Evolutionary conservation across 768 basidiomycete species (phyloP).

Genomic region (Candolleomyces eurysporus): DNA sequence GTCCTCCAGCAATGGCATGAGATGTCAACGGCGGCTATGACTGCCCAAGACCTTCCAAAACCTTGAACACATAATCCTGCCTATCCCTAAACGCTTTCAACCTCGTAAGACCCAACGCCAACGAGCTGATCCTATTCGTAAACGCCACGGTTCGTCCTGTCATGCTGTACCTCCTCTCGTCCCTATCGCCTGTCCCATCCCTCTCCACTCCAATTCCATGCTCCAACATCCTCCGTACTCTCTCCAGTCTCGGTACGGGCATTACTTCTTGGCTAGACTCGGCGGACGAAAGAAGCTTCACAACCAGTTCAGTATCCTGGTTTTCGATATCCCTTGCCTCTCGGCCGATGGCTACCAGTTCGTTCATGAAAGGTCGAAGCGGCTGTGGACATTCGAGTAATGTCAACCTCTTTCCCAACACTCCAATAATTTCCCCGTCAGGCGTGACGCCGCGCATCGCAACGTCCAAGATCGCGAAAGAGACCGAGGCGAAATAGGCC

Average conservation of each 20-base stretch:
- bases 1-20: too few species aligned
- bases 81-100: constrained; percentile 71
- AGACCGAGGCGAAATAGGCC: constrained; percentile 78
- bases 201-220: constrained; percentile 50
- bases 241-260: constrained; percentile 53
- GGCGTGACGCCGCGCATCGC: constrained; percentile 48
- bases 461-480: constrained; percentile 69
- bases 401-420: constrained; percentile 56
- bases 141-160: constrained; percentile 69
- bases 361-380: constrained; percentile 69
- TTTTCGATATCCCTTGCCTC: constrained; percentile 47
- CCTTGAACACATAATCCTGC: constrained; percentile 68
- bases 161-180: constrained; percentile 44
- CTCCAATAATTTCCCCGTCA: constrained; percentile 53
- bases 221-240: constrained; percentile 55
- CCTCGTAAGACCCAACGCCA: constrained; percentile 69
- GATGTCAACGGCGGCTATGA: too few species aligned
- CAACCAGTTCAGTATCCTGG: constrained; percentile 54
- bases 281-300: constrained; percentile 36
- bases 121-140: constrained; percentile 72
- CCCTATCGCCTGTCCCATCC: constrained; percentile 19
- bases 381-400: constrained; percentile 58
- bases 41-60: constrained; percentile 49
- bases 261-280: constrained; percentile 25
- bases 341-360: constrained; percentile 55